phyloP scores from a whole-genome alignment of 2,329 filamentous ascomycete genomes.

The Colletotrichum costaricense region DNA sequence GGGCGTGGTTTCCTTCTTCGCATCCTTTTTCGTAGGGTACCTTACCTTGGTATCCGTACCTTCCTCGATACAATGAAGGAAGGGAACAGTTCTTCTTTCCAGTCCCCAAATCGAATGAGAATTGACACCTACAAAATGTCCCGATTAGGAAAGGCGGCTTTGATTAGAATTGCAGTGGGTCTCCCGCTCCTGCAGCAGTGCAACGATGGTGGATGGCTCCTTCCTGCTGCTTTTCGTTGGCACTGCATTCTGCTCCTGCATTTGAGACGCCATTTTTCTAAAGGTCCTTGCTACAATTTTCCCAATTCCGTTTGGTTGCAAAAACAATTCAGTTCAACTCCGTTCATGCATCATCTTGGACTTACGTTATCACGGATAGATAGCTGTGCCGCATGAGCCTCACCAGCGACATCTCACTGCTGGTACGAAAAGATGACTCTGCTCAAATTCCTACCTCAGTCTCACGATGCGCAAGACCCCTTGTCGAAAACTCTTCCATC shows the following conservation, averaged over 20 bases:
- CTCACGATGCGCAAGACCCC: neutral
- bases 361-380: no score
- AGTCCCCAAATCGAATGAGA: neutral
- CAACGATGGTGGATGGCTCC: neutral
- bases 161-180: conserved; percentile 14
- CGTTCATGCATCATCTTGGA: neutral
- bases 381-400: neutral
- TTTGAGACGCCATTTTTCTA: neutral
- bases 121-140: neutral
- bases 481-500: neutral
- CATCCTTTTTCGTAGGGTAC: neutral
- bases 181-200: neutral
- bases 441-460: neutral
- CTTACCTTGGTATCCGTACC: no score
- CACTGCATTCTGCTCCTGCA: neutral
- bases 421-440: neutral
- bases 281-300: neutral
- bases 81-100: neutral
- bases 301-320: neutral
- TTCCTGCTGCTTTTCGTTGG: neutral
- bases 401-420: neutral
- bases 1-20: neutral
- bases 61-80: neutral
- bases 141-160: neutral
- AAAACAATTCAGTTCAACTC: neutral